Conservation (phyloP, 257 asterid genomes). For the Ilex asprella region DNA sequence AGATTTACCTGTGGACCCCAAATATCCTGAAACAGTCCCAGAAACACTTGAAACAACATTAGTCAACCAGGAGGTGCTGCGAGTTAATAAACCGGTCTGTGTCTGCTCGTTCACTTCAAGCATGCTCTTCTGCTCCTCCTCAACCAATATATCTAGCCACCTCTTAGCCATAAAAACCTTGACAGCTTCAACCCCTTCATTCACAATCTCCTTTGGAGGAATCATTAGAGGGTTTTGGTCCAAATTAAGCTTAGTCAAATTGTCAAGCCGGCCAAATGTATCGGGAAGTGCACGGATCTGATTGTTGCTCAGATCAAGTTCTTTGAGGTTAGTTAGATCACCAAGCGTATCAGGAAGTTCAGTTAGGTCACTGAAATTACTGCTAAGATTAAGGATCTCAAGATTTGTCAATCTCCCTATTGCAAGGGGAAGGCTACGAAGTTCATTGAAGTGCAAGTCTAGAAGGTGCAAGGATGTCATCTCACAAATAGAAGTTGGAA, state of each 20-base stretch:
- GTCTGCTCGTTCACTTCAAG: conserved; percentile 14
- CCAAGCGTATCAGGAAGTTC: conserved; percentile 47
- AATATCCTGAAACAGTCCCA: conserved; percentile 14
- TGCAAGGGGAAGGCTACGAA: conserved; percentile 41
- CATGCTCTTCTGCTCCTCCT: conserved; percentile 21
- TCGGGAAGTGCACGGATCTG: conserved; percentile 50
- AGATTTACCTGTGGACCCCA: conserved; percentile 11
- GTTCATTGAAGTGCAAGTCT: conserved; percentile 55
- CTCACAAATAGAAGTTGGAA: conserved; percentile 55
- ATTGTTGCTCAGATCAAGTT: conserved; percentile 67
- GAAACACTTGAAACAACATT: conserved; percentile 26
- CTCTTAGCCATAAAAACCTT: conserved; percentile 53
- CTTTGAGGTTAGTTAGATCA: conserved; percentile 42
- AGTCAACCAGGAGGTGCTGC: conserved; percentile 34
- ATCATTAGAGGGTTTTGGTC: conserved; percentile 56
- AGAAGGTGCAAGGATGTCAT: conserved; percentile 44
- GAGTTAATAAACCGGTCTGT: conserved; percentile 35
- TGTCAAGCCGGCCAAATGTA: conserved; percentile 30
- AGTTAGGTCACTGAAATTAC: conserved; percentile 51
- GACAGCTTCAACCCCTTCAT: conserved; percentile 39
- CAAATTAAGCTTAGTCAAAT: conserved; percentile 33
- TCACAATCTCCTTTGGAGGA: conserved; percentile 45
- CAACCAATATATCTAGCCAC: conserved; percentile 30
- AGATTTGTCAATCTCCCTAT: conserved; percentile 45
- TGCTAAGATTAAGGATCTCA: conserved; percentile 49